Percentiles rank a stretch among this genome's conserved stretches.
Conservation (phyloP, 495 filamentous ascomycete species). For the Chaetomium tenue region DNA sequence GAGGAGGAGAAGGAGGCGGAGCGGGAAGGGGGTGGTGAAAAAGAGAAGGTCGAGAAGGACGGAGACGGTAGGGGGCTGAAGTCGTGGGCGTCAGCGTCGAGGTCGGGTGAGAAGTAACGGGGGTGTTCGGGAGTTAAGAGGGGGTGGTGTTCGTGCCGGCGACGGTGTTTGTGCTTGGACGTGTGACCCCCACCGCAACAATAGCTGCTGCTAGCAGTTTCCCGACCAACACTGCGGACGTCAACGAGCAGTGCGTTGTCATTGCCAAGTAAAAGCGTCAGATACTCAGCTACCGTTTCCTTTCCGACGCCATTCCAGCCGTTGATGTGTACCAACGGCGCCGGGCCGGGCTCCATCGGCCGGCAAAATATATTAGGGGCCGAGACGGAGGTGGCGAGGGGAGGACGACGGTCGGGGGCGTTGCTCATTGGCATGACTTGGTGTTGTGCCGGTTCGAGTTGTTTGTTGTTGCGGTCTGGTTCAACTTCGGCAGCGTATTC, state of each 20-base stretch:
- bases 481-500: not conserved
- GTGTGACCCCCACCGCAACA: not conserved
- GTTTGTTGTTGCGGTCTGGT: not conserved
- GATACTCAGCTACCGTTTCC: constrained; percentile 32
- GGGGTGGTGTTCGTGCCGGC: constrained; percentile 14
- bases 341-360: constrained; percentile 26
- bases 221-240: constrained; percentile 21
- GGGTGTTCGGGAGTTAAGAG: constrained; percentile 30
- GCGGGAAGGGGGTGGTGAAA: constrained; percentile 1
- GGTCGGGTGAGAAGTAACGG: constrained; percentile 23
- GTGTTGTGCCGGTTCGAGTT: not conserved
- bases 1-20: constrained; percentile 14
- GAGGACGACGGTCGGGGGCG: constrained; percentile 3
- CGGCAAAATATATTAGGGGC: constrained; percentile 21
- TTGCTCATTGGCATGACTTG: constrained; percentile 12
- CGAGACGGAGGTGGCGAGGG: constrained; percentile 7
- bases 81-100: not conserved
- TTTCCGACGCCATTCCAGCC: constrained; percentile 35
- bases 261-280: constrained; percentile 28
- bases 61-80: not conserved
- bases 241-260: constrained; percentile 33
- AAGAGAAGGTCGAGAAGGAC: constrained; percentile 2
- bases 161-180: constrained; percentile 7
- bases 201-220: not conserved
- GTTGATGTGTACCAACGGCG: constrained; percentile 35